Evolutionary conservation across 2,329 filamentous ascomycete genomes (phyloP).

Genomic region (Colletotrichum acutatum): DNA sequence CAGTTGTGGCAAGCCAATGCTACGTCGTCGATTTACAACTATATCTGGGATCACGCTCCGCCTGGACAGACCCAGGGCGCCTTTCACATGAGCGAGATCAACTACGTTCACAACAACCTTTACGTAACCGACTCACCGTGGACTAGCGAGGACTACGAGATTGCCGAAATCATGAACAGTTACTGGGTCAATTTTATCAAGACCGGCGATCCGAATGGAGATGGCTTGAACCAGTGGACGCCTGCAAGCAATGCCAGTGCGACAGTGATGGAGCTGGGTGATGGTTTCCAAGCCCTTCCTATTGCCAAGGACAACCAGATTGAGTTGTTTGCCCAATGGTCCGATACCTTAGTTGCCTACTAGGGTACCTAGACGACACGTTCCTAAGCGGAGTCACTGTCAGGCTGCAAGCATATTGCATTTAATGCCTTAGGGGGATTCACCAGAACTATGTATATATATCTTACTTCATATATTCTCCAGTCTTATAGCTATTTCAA

Average conservation of each 20-base stretch:
- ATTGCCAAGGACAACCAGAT: background rate
- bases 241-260: background rate
- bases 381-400: background rate
- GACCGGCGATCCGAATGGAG: background rate
- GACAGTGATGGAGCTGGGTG: background rate
- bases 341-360: background rate
- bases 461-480: too few relatives aligned
- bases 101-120: slow-evolving; percentile 49
- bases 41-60: background rate
- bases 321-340: background rate
- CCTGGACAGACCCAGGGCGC: slow-evolving; percentile 45
- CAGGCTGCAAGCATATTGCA: background rate
- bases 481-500: background rate
- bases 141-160: background rate
- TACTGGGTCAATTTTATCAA: slow-evolving; percentile 8
- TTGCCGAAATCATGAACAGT: background rate
- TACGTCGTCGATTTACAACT: background rate
- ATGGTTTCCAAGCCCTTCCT: background rate
- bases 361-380: slow-evolving; percentile 2
- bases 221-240: background rate
- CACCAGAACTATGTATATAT: background rate
- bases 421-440: background rate
- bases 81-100: slow-evolving; percentile 51
- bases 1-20: background rate
- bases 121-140: slow-evolving; percentile 36